Conservation (phyloP, 306 rosid genomes). For the Prunus salicina region DNA sequence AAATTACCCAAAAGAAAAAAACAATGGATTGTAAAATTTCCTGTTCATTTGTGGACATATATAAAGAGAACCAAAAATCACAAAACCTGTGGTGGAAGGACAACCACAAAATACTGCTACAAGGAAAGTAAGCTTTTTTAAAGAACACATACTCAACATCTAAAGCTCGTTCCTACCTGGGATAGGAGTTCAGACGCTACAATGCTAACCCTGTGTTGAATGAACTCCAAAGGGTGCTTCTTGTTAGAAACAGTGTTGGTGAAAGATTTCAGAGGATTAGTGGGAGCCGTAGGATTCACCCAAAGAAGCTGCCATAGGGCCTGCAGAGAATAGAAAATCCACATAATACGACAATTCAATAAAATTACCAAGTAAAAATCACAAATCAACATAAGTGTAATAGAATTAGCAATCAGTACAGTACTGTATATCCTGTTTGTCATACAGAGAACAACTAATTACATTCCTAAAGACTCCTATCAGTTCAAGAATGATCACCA, state of each 20-base stretch:
- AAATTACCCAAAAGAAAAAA: constrained; percentile 5
- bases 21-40: background rate
- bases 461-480: background rate
- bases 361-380: background rate
- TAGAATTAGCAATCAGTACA: background rate
- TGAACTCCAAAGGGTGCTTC: constrained; percentile 61
- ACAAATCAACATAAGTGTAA: background rate
- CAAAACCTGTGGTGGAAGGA: constrained; percentile 4
- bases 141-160: constrained; percentile 1
- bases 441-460: background rate
- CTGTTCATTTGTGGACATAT: constrained; percentile 2
- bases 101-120: constrained; percentile 20
- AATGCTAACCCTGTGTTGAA: constrained; percentile 80
- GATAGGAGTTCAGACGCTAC: constrained; percentile 89
- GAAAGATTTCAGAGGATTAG: constrained; percentile 46
- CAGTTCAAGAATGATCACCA: background rate
- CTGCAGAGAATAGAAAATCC: constrained; percentile 48
- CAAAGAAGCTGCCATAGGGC: constrained; percentile 96
- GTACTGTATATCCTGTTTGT: background rate
- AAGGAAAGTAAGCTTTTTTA: constrained; percentile 12
- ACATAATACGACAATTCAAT: background rate
- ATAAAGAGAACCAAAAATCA: constrained; percentile 15
- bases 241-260: constrained; percentile 40
- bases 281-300: constrained; percentile 62
- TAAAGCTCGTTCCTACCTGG: constrained; percentile 55